Base-by-base conservation (phyloP, 345 rosid species). In the Corchorus capsularis region DNA sequence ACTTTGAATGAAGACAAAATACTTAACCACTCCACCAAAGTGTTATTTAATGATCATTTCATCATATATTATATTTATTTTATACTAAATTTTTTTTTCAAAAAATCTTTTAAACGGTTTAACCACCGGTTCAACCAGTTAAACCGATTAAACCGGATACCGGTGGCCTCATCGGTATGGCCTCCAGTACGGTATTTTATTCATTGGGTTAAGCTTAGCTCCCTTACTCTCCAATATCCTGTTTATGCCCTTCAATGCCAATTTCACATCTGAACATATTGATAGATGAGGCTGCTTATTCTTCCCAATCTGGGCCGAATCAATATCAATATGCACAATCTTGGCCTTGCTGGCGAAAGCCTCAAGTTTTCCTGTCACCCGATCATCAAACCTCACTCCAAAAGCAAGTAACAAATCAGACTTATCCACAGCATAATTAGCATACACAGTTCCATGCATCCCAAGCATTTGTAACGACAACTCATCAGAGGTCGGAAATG, bases 321-420 rank as follows among this genome's bases (percentile, higher is more conserved):
- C 99, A 50, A 96, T 96, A 63, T 96, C 99, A 39, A 96, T 91
- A 63, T 96, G 99, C 62, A 93, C 95, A 63, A 96, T 96, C 88
- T 93, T 93, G 4, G 99, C 98, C 77, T 95, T 71, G 71, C 97
- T 92, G 6, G 98, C 98, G 79, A 96, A 96, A 52, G 99, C 89
- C 83, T 93, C 99, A 4, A 96, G 93, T 88, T 96, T 96, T 11
- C 99, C 98, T 0, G 98, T 96, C 59, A 96, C 99, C 63, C 97
- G 93, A 52, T 96, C 99, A 83, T 96, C 99, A 78, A 96, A 93
- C 89, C 98, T 85, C 53, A 96, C 98, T 5, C 99, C 99, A 84
- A 96, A 92, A 0, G 99, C 98, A 55, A 96, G 90, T 80, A 96
- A 80, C 77, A 96, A 32, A 86, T 96, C 99, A 81, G 92, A 83